Base-by-base conservation (phyloP, 2,329 filamentous ascomycete species). In the Botrytis fabae region DNA sequence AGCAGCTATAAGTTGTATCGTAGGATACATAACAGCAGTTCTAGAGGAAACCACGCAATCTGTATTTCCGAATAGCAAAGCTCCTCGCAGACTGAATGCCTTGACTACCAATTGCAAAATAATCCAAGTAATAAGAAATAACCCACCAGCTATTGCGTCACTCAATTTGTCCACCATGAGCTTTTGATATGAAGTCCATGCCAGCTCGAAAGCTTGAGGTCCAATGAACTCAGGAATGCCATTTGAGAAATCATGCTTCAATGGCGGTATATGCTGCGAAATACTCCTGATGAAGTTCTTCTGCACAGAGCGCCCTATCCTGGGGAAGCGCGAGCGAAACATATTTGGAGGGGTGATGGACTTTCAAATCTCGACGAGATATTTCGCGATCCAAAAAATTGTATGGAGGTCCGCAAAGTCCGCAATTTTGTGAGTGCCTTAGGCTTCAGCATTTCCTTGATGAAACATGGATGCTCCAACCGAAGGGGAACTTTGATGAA, bases 111-210 rank as follows among this genome's bases (percentile, higher is more conserved):
- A 54, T 38, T 28, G 16, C 48, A 22, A 28, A 16, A 28, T 42
- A 22, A 57, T 5, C 12, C 25, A n/a, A 57, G 35, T 44, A 28
- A 61, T 66, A 22, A 73, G 60, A 28, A 48, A 72, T 54, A 60
- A 83, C 86, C 77, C 86, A 94, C 95, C 94, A 76, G 87, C 89
- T 75, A 89, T 92, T 79, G 92, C 82, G 73, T 85, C 83, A 82
- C 97, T 97, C 81, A 98, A 87, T 83, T 92, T 92, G 75, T 93
- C 86, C 70, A 95, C 82, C 79, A 95, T 86, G 77, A 92, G 83
- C 54, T 84, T 81, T 86, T 97, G 94, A 84, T 98, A 97, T 80
- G 94, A 86, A 48, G 87, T 91, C 91, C 94, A 99, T 68, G 94
- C 91, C 71, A 93, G 87, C 72, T 91, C 84, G 83, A 93, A 97